These are phyloP conservation scores for Lepidium didymum DNA, from an alignment of 345 rosid species.

Conservation along the genomic window DNA sequence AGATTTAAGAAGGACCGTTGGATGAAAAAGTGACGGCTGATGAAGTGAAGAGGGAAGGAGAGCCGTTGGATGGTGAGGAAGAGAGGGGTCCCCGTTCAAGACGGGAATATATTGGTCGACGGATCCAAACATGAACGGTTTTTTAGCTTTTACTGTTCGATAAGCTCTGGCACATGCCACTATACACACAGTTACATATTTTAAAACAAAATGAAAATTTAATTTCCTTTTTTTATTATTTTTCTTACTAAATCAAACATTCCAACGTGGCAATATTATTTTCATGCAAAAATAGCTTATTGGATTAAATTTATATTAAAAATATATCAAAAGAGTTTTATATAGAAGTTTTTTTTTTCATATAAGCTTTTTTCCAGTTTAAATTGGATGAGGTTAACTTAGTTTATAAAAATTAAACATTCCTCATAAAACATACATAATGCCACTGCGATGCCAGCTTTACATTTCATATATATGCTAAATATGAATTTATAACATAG, in stretches of 20 bases:
- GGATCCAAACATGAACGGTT: constrained; percentile 47
- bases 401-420: background rate
- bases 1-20: constrained; percentile 36
- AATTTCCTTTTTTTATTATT: background rate
- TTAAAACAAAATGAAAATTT: background rate
- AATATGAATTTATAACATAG: background rate
- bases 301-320: too few species aligned
- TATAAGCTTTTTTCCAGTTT: background rate
- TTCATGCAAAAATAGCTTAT: too few species aligned
- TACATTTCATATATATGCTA: background rate
- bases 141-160: constrained; percentile 41
- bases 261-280: too few species aligned
- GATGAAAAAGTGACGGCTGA: constrained; percentile 41
- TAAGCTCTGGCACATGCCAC: constrained; percentile 55
- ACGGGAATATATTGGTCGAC: constrained; percentile 50
- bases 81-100: constrained; percentile 33
- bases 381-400: background rate
- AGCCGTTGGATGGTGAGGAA: constrained; percentile 43
- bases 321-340: too few species aligned
- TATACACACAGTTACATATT: constrained; percentile 6
- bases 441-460: background rate
- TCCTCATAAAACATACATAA: background rate
- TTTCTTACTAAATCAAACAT: too few species aligned
- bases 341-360: background rate
- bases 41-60: background rate